Conservation (phyloP, 2,329 filamentous ascomycete species). For the Mariannaea elegans region DNA sequence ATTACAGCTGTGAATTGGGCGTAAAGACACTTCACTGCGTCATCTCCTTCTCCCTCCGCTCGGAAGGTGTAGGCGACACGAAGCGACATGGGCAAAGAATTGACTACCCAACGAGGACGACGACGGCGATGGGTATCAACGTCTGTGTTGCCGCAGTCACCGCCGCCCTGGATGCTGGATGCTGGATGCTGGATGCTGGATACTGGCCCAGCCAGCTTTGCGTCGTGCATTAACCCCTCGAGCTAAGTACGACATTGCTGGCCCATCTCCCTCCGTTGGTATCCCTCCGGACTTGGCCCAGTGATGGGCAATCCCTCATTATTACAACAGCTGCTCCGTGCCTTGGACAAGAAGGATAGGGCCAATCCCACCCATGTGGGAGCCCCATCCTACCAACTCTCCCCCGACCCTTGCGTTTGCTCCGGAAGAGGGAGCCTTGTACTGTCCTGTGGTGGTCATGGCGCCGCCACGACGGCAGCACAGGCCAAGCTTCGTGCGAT, state of each 20-base stretch:
- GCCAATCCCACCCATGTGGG: conserved; percentile 31
- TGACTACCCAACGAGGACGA: conserved; percentile 13
- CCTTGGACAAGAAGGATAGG: conserved; percentile 26
- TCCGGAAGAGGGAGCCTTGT: conserved; percentile 32
- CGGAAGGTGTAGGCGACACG: conserved; percentile 11
- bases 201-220: conserved; percentile 32
- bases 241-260: conserved; percentile 34
- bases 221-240: conserved; percentile 36
- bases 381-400: conserved; percentile 26
- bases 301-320: conserved; percentile 25
- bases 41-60: conserved; percentile 13
- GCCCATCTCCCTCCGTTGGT: conserved; percentile 26
- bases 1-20: background rate
- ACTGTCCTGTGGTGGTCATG: conserved; percentile 34
- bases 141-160: conserved; percentile 13
- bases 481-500: conserved; percentile 33
- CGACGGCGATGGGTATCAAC: conserved; percentile 22
- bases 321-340: conserved; percentile 21
- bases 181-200: too few species aligned
- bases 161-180: conserved; percentile 23
- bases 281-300: conserved; percentile 32
- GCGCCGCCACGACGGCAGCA: conserved; percentile 43
- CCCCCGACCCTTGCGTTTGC: conserved; percentile 22
- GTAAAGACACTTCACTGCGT: background rate
- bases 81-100: conserved; percentile 25